Base-by-base conservation (phyloP, 129 eudicot species). In the Tanacetum coccineum region DNA sequence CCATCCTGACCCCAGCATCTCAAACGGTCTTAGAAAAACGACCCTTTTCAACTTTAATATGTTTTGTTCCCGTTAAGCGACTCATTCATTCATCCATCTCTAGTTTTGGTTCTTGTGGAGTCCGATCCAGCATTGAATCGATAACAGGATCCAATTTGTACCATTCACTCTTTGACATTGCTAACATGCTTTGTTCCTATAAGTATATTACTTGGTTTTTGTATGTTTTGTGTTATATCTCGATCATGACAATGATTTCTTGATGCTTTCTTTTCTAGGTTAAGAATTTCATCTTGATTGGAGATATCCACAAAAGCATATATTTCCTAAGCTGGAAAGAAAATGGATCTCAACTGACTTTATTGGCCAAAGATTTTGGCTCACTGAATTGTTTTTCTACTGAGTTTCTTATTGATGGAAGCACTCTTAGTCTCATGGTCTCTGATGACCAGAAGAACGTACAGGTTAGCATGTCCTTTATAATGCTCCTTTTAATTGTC, bases 271-370 rank as follows among this genome's bases (percentile, higher is more conserved):
- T 25, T 63, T 56, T 72, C 40, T 78, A 91, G 96, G 98, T 92
- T 64, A 92, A 92, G 76, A 88, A 88, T 82, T 92, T 92, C 54
- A 88, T 92, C 76, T 95, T 92, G 57, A 72, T 92, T 2, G 98
- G 98, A 9, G 98, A 92, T 74, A 78, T 88, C 59, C 98, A 92
- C 89, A 88, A 92, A 81, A 92, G 98, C 81, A 92, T 92, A 74
- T 88, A 88, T 78, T 92, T 92, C 66, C 83, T 88, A 64, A 92
- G 87, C 64, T 86, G 98, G 98, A 92, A 88, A 79, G 96, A 92
- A 61, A 96, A 85, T 51, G 98, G 91, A 36, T 78, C 96, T 74
- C 98, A 92, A 69, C 91, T 92, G 62, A 92, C 79, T 57, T 77
- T 92, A 66, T 64, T 92, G 81, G 96, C 96, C n/a, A 92, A 92